Base-by-base conservation (phyloP, 768 basidiomycete genomes). In the Trametes meyenii region DNA sequence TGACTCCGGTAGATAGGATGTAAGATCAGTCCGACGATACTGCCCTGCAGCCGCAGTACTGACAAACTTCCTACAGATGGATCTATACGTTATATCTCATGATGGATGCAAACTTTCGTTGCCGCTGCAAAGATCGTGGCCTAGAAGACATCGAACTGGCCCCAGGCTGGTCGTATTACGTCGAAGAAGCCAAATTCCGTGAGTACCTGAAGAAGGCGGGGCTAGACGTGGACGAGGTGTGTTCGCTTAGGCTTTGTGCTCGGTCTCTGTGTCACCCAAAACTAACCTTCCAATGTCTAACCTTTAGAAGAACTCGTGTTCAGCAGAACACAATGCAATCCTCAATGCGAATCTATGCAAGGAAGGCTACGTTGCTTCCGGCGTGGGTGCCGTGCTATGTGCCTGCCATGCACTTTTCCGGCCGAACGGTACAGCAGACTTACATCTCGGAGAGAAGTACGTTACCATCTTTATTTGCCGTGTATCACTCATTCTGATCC, bases 311-410 rank as follows among this genome's bases (percentile, higher is more conserved):
- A 33, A 33, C 17, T 19, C 48, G 12, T 53, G 58, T 40, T 48
- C 45, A 19, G 46, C 55, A 13, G 38, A 49, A 14, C 48, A 45
- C 48, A 49, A 55, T 6, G 50, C 54, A 10, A 50, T 60, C 11
- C 39, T 56, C 19, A 50, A 58, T 6, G 62, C 62, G 3, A 63
- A 53, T 45, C 51, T 54, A 6, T 55, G 49, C 1, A 39, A 39
- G 19, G 13, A 53, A 10, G 56, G 56, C 23, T 56, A 50, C n/a
- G 46, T 63, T 33, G 35, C 50, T 7, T 50, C 50, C 8, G 62
- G 62, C n/a, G 62, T 63, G 7, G 62, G 62, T 13, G 62, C 54
- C 1, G 62, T 63, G 1, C 21, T 63, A 11, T 63, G 62, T 33
- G 61, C 50, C 1, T 48, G 62, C 13, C 62, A 48, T 7, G 21